phyloP scores from a whole-genome alignment of 352 stramenopile genomes.

The Globisporangium takayamanum region DNA sequence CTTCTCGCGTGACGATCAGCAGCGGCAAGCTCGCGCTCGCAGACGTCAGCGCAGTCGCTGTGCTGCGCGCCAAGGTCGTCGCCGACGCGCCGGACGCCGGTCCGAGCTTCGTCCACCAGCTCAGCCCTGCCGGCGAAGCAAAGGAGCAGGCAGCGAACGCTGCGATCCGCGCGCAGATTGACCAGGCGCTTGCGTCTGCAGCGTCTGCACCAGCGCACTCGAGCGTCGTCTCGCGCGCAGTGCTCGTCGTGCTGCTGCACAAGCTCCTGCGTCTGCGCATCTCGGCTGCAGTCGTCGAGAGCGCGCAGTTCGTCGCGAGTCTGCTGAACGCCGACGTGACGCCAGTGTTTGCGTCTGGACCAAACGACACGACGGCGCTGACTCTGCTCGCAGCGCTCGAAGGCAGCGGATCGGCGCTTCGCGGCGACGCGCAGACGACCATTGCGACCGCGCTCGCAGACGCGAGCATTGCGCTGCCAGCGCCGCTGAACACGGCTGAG shows the following conservation, averaged over 20 bases:
- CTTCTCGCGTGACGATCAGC: slow-evolving; percentile 46
- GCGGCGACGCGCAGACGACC: slow-evolving; percentile 8
- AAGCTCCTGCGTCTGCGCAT: slow-evolving; percentile 16
- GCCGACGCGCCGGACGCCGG: slow-evolving; percentile 19
- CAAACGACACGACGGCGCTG: slow-evolving; percentile 19
- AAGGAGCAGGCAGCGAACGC: slow-evolving; percentile 9
- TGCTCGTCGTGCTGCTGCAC: slow-evolving; percentile 26
- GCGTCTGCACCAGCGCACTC: slow-evolving; percentile 6
- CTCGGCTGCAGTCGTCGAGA: slow-evolving; percentile 23
- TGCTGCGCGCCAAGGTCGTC: slow-evolving; percentile 33
- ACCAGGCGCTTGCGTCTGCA: slow-evolving; percentile 11
- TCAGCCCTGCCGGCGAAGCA: slow-evolving; percentile 3
- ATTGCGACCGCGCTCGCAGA: slow-evolving; percentile 20
- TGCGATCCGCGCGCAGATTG: slow-evolving; percentile 9
- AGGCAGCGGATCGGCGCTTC: slow-evolving; percentile 21
- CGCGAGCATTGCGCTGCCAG: slow-evolving; percentile 29
- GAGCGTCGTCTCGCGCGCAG: slow-evolving; percentile 14
- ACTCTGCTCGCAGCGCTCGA: slow-evolving; percentile 23
- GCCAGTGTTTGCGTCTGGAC: slow-evolving; percentile 21
- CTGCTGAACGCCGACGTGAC: slow-evolving; percentile 60
- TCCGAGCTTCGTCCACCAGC: slow-evolving; percentile 1
- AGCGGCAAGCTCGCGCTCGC: slow-evolving; percentile 45
- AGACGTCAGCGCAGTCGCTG: slow-evolving; percentile 59
- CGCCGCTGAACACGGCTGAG: slow-evolving; percentile 30
- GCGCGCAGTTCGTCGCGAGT: slow-evolving; percentile 34